phyloP scores from a whole-genome alignment of 345 rosid genomes.

The Reutealis trisperma region DNA sequence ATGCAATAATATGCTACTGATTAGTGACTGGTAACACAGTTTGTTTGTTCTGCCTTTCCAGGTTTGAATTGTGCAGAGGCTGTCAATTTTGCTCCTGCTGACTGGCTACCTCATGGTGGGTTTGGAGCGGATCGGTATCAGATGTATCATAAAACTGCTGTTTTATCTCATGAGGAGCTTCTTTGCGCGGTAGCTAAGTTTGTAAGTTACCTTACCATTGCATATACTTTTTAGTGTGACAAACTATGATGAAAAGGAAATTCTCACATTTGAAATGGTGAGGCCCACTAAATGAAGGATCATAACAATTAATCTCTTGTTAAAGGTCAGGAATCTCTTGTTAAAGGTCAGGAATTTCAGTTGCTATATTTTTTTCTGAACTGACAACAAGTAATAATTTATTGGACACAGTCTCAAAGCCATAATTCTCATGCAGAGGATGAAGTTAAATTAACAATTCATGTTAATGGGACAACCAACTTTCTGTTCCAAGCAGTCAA shows the following conservation, averaged over 20 bases:
- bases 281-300: neutral
- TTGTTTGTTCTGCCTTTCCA: conserved; percentile 33
- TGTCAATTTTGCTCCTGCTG: conserved; percentile 98
- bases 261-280: neutral
- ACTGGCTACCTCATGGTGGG: conserved; percentile 97
- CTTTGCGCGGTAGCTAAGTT: conserved; percentile 91
- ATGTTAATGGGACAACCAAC: neutral
- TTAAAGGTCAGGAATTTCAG: neutral
- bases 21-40: neutral
- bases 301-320: neutral
- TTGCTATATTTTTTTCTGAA: neutral
- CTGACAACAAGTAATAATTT: neutral
- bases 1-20: neutral
- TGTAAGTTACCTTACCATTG: conserved; percentile 16
- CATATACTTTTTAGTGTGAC: neutral
- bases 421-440: neutral
- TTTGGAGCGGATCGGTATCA: conserved; percentile 78
- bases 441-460: neutral
- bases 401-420: neutral
- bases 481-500: neutral
- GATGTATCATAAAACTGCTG: conserved; percentile 77
- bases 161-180: conserved; percentile 96
- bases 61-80: conserved; percentile 99
- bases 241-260: neutral
- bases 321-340: neutral